Percentiles rank a stretch among this genome's conserved stretches.
Conservation (phyloP, 2,329 filamentous ascomycete genomes). For the Aspergillus sp. region DNA sequence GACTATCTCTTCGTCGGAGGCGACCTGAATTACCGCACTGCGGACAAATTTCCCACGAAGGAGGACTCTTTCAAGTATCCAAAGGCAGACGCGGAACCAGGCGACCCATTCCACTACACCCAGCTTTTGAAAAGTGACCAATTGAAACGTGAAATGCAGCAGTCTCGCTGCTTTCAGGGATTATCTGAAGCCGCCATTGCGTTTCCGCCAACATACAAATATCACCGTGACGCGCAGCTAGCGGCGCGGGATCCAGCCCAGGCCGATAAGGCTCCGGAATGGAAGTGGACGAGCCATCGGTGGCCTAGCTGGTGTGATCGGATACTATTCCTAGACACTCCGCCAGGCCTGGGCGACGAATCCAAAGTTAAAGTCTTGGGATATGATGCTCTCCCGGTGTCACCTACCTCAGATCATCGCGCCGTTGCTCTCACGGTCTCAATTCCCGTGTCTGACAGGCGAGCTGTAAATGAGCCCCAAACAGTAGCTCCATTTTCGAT, state of each 20-base stretch:
- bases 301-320: slow-evolving; percentile 95
- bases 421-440: slow-evolving; percentile 72
- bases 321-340: slow-evolving; percentile 72
- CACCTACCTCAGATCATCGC: slow-evolving; percentile 84
- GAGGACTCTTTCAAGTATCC: slow-evolving; percentile 63
- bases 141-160: slow-evolving; percentile 67
- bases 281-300: slow-evolving; percentile 76
- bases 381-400: slow-evolving; percentile 61
- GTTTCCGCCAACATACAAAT: slow-evolving; percentile 96
- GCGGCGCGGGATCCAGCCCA: slow-evolving; percentile 25
- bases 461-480: slow-evolving; percentile 32
- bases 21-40: slow-evolving; percentile 93
- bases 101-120: slow-evolving; percentile 62
- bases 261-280: slow-evolving; percentile 47
- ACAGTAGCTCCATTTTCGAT: slow-evolving; percentile 56
- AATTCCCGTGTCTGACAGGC: slow-evolving; percentile 56
- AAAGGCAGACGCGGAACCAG: slow-evolving; percentile 51
- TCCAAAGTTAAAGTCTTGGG: slow-evolving; percentile 1
- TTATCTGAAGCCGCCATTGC: slow-evolving; percentile 70
- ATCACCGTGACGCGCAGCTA: slow-evolving; percentile 52
- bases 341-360: slow-evolving; percentile 48
- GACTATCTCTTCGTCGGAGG: slow-evolving; percentile 83
- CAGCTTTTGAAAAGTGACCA: slow-evolving; percentile 75
- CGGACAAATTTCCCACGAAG: slow-evolving; percentile 61
- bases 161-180: slow-evolving; percentile 73